Evolutionary conservation across 768 basidiomycete genomes (phyloP), one percentile per base, ranked within the genome.

Genomic region (Rhodotorula paludigena): DNA sequence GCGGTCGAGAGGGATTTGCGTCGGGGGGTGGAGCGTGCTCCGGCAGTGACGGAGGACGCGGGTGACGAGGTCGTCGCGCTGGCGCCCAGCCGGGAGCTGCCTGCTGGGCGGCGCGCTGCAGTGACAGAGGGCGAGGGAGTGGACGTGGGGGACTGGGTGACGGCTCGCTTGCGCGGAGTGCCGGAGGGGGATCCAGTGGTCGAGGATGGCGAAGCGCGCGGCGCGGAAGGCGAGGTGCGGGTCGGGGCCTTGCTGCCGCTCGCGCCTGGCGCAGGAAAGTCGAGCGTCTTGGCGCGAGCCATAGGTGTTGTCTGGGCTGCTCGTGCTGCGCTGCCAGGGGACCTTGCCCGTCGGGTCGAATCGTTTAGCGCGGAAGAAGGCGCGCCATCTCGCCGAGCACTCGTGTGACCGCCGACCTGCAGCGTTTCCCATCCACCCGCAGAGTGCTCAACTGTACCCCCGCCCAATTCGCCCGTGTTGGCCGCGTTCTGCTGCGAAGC

Each of bases 351-450:
- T 9, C 41, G 15, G 7, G 16, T 16, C 41, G 41, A 42, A 20
- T 20, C 41, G 41, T 42, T 42, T 20, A 30, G 41, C 3, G 42
- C 8, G 6, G 56, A 32, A 10, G 57, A 32, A 9, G 15, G 30
- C 28, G 44, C 23, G 45, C 23, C 25, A 8, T 45, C 12, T 2
- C 33, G n/a, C n/a, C n/a, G n/a, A n/a, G n/a, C n/a, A n/a, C n/a
- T n/a, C 33, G 23, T 28, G 8, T 5, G 35, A 23, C 32, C 42
- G 28, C 49, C 44, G 16, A 68, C 56, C 52, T 68, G 66, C 12
- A 68, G 51, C 21, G 66, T 68, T 28, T 68, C 66, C 66, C 66
- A 68, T 25, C 41, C 8, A 4, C 25, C 59, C 28, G n/a, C n/a
- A n/a, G n/a, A n/a, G n/a, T n/a, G n/a, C n/a, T n/a, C n/a, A n/a